Evolutionary conservation across 2,329 filamentous ascomycete genomes (phyloP), one percentile per base, ranked within the genome.

Genomic region (Claviceps sp.): DNA sequence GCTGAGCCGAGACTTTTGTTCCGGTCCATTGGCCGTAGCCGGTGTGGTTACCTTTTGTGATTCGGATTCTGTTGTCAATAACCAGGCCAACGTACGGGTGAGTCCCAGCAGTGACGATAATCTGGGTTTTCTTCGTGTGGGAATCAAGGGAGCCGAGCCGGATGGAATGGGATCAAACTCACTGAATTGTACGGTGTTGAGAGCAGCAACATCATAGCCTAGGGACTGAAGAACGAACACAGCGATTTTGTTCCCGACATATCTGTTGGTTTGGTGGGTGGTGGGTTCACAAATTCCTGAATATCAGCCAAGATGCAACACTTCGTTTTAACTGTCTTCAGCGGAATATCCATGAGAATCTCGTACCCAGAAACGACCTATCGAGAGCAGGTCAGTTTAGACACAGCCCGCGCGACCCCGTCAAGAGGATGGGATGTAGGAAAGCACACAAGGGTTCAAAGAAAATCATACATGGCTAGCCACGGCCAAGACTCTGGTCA

Each of bases 161-260:
- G 30, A 34, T 34, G 9, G 30, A 9, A 34, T 11, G 30, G 9
- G 30, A 9, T 14, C 34, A 22, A 22, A 70, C 84, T 67, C 73
- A 95, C 91, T 97, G 72, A 96, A 98, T 62, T 98, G 87, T 6
- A 98, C 93, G 0, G 93, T 98, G 66, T 98, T 96, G 61, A 98
- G 77, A 2, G 89, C 88, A 8, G 89, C 86, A 6, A 96, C 91
- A 62, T 98, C 91, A 64, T 89, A 96, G 47, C 93, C 93, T 49
- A 98, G 72, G 1, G 87, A 85, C 68, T 98, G 91, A 77, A 98
- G 85, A 58, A 90, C 88, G 64, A 95, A 94, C 1, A 89, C 89
- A 43, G 90, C 90, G 75, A 98, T 95, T 62, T 91, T 95, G 67
- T 98, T 98, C 49, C 93, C 93, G 59, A 98, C 93, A 77, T 96